Conservation (phyloP, 2,329 filamentous ascomycete genomes). For the Cordyceps cateniannulata region DNA sequence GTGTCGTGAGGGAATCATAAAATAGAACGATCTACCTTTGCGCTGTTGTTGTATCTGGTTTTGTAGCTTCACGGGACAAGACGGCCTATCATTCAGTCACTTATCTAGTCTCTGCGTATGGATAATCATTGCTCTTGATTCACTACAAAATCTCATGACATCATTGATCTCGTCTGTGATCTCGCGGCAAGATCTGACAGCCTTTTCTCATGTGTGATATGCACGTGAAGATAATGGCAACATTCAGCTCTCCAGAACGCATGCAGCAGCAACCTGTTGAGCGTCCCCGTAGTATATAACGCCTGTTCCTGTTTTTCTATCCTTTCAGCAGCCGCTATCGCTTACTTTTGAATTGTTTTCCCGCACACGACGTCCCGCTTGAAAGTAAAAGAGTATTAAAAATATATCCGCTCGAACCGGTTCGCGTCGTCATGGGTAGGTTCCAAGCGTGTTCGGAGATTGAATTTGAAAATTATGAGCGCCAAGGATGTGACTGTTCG, state of each 20-base stretch:
- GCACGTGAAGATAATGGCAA: neutral
- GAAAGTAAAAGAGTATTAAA: too few species aligned
- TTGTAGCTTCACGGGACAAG: neutral
- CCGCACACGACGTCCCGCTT: too few species aligned
- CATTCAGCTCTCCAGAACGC: neutral
- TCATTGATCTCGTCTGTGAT: neutral
- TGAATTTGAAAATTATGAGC: neutral
- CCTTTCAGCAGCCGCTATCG: neutral
- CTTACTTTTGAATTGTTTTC: neutral
- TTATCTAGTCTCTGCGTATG: too few species aligned
- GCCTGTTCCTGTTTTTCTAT: neutral
- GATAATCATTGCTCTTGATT: neutral
- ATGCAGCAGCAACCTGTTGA: neutral
- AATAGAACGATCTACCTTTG: neutral
- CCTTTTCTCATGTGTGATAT: neutral
- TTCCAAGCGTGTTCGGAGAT: too few species aligned
- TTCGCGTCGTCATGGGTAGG: too few species aligned
- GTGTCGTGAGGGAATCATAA: slow-evolving; percentile 6
- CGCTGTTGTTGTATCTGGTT: neutral
- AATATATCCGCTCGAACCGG: too few species aligned
- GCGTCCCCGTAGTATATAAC: neutral
- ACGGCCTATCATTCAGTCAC: neutral
- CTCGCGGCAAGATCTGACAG: neutral
- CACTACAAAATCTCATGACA: neutral
- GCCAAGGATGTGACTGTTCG: neutral